Evolutionary conservation across 306 rosid species (phyloP).

Genomic region (Albizia julibrissin): DNA sequence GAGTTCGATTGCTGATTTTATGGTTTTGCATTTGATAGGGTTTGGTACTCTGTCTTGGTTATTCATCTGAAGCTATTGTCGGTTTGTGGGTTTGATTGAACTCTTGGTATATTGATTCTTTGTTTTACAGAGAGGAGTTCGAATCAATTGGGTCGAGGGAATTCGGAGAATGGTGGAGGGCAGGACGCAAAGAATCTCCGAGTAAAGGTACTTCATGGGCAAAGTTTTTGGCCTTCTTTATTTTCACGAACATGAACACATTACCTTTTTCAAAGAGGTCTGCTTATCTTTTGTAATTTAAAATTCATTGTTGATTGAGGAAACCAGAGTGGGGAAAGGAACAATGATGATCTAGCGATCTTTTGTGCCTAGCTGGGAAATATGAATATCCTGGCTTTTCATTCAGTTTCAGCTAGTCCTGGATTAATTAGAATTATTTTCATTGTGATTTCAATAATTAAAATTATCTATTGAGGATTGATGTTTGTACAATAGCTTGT

Average conservation of each 20-base stretch:
- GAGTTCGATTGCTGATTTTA: slow-evolving; percentile 29
- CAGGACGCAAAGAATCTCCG: slow-evolving; percentile 86
- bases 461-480: not conserved
- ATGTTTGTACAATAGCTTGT: not conserved
- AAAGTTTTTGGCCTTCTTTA: not conserved
- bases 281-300: not conserved
- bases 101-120: slow-evolving; percentile 39
- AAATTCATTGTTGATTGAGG: slow-evolving; percentile 4
- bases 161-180: slow-evolving; percentile 63
- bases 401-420: not conserved
- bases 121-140: slow-evolving; percentile 69
- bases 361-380: not conserved
- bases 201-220: slow-evolving; percentile 65
- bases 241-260: not conserved
- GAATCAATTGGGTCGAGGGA: slow-evolving; percentile 61
- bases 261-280: not conserved
- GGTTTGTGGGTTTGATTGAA: slow-evolving; percentile 28
- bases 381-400: not conserved
- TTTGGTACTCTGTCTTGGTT: not conserved
- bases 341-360: not conserved
- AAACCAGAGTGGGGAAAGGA: not conserved
- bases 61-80: slow-evolving; percentile 6
- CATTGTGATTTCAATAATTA: not conserved
- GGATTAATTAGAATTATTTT: not conserved
- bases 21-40: slow-evolving; percentile 31